phyloP scores from a whole-genome alignment of 2,329 filamentous ascomycete species.

The Alternaria brassicicola region DNA sequence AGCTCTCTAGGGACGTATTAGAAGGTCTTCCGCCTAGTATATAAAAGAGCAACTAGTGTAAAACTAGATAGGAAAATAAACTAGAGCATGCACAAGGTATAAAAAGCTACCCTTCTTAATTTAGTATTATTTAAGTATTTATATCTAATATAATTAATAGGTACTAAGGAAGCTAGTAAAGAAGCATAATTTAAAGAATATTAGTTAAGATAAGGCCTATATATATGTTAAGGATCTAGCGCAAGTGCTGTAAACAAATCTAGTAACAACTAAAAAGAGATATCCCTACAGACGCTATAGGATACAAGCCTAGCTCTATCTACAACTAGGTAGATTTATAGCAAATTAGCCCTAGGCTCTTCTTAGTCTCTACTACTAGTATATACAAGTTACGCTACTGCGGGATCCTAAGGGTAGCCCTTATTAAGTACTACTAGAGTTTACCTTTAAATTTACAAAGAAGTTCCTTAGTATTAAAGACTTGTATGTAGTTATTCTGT shows the following conservation, averaged over 20 bases:
- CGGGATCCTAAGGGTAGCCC: conserved; percentile 8
- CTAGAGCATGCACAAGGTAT: conserved; percentile 14
- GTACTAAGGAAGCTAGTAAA: conserved; percentile 24
- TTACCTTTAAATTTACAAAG: conserved; percentile 12
- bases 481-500: conserved; percentile 2
- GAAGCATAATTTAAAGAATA: conserved; percentile 23
- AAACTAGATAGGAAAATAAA: not conserved
- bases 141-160: conserved; percentile 12
- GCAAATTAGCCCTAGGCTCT: conserved; percentile 4
- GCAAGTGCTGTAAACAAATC: not conserved
- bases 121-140: not conserved
- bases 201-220: conserved; percentile 13
- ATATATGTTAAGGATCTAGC: conserved; percentile 12
- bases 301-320: not conserved
- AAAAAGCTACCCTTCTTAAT: not conserved
- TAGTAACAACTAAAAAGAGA: not conserved
- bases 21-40: conserved; percentile 25
- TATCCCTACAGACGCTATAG: not conserved
- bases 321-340: not conserved
- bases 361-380: conserved; percentile 10
- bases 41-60: conserved; percentile 16
- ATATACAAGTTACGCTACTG: conserved; percentile 14
- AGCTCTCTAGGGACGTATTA: conserved; percentile 24
- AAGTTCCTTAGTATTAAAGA: conserved; percentile 4
- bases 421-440: conserved; percentile 15